These are phyloP conservation scores for Aspergillus felis DNA, from an alignment of 2,329 filamentous ascomycete genomes.

Conservation along the genomic window DNA sequence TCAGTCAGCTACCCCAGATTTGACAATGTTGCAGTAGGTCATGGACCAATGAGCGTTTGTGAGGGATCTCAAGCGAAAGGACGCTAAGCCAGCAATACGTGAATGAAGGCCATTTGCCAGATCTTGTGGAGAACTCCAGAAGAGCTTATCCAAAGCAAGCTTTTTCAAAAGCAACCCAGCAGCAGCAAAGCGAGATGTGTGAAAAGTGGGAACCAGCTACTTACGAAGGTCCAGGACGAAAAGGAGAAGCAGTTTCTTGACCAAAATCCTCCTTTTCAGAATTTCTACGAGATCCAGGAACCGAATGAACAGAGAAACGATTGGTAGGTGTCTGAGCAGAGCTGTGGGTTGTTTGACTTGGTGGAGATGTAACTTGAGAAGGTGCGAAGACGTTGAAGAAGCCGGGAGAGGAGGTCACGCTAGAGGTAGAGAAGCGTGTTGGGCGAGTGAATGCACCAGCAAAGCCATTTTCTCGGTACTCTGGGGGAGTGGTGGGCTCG, in stretches of 20 bases:
- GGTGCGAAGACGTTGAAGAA: constrained; percentile 69
- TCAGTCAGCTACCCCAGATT: constrained; percentile 1
- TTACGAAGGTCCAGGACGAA: constrained; percentile 74
- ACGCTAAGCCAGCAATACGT: neutral
- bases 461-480: constrained; percentile 80
- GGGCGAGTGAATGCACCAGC: constrained; percentile 76
- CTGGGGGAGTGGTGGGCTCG: constrained; percentile 93
- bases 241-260: constrained; percentile 56
- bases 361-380: constrained; percentile 75
- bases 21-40: neutral
- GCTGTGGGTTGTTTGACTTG: constrained; percentile 55
- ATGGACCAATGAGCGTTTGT: neutral
- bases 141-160: neutral
- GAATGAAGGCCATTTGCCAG: neutral
- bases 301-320: constrained; percentile 74
- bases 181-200: neutral
- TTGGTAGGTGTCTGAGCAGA: constrained; percentile 52
- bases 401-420: constrained; percentile 76
- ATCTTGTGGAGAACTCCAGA: neutral
- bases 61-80: neutral
- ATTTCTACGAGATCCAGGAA: constrained; percentile 81
- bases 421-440: constrained; percentile 84
- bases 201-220: constrained; percentile 40
- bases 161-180: neutral
- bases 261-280: constrained; percentile 86